Evolutionary conservation across 2,329 filamentous ascomycete species (phyloP), one percentile per base, ranked within the genome.

Genomic region (Nothopassalora personata): DNA sequence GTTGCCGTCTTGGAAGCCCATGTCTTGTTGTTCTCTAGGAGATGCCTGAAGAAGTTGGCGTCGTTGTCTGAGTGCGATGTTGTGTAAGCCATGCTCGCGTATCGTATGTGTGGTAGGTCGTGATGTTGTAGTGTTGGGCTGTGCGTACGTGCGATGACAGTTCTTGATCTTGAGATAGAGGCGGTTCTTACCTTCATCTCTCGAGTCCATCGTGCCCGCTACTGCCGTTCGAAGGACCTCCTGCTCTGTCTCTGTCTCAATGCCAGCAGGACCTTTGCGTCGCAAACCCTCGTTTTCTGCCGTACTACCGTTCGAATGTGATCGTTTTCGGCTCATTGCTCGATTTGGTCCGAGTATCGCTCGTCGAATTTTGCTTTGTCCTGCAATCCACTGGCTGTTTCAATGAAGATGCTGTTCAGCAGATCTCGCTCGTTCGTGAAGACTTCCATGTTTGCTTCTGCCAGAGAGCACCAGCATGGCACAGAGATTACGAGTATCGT

Each of bases 1-100:
- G 84, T 79, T 53, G 80, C 75, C 64, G 85, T 86, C 67, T 86
- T 83, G 59, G 81, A 78, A 39, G 86, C 86, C 86, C 88, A 92
- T 65, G 85, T 80, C 64, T 84, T 82, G 77, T 91, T 91, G 67
- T 82, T 84, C 75, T 81, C 81, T 67, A 91, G 74, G 61, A 85
- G 84, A 69, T 83, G 60, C 46, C 64, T 61, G 65, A 68, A 71
- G 57, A 64, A 66, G 63, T 67, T 64, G 36, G 27, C 8, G 8
- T 49, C 18, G 11, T 51, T 33, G 49, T 34, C 23, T 51, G 11
- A 18, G 49, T 33, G 27, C 11, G 30, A 34, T 34, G 30, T 51
- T 1, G 9, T 51, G 19, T n/a, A 15, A 43, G 27, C 9, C 30
- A 49, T 30, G 46, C 28, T 51, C 18, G 4, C 5, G 13, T 19